Evolutionary conservation across 2,329 filamentous ascomycete genomes (phyloP), one percentile per base, ranked within the genome.

Genomic region (Alternaria ethzedia): DNA sequence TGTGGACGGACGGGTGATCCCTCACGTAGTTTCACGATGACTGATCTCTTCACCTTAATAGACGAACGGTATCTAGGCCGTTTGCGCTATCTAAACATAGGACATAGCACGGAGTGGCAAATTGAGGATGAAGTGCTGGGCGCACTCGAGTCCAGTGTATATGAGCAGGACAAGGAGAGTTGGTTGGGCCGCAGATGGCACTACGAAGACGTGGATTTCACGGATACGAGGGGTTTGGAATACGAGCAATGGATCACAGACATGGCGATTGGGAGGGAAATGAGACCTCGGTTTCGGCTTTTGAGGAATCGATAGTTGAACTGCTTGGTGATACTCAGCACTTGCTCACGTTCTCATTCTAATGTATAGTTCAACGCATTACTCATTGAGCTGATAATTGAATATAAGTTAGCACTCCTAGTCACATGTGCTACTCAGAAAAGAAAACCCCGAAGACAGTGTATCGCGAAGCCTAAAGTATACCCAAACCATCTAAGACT

Each of bases 41-140:
- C 81, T 2, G 82, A 84, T 57, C 65, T 84, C 17, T 77, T 80
- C 55, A 73, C 78, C 7, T 70, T 82, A 13, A 71, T 84, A 11
- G 80, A 83, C 47, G 79, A 82, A 57, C 78, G 80, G 0, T 78
- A 70, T 2, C 65, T 84, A 0, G 81, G 82, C 1, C 68, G 75
- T 3, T 59, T 84, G 63, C 71, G 81, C 15, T 74, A 71, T n/a
- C 63, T 84, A 41, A 67, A 70, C 30, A 77, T 82, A 9, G 79
- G 78, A 6, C 72, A 72, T 65, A 80, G 75, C 46, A 68, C 82
- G 41, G 78, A 78, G n/a, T 84, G 82, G 82, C 61, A 70, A 21
- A 63, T 62, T 4, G 71, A 70, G 45, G 78, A 78, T 3, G 73
- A 73, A 3, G 79, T 82, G 55, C 61, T 79, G 7, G 79, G 80